Percentiles rank a stretch among this genome's conserved stretches.
Conservation (phyloP, 2,329 filamentous ascomycete species). For the Beauveria medogensis region DNA sequence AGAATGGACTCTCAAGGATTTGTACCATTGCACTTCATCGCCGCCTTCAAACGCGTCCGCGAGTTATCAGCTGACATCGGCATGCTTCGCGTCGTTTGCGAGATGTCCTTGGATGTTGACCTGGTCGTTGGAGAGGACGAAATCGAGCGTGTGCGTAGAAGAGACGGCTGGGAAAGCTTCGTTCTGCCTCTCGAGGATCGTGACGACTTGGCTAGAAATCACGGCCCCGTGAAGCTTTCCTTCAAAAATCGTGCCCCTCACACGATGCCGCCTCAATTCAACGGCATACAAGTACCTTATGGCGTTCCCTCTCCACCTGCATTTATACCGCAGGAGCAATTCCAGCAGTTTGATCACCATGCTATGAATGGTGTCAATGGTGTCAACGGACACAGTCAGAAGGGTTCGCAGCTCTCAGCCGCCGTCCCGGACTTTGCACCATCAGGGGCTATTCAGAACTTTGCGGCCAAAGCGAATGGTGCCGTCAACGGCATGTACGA, state of each 20-base stretch:
- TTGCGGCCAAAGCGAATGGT: not conserved
- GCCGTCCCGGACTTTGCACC: constrained; percentile 34
- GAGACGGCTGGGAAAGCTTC: constrained; percentile 72
- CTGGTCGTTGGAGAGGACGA: constrained; percentile 68
- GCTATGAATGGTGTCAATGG: constrained; percentile 31
- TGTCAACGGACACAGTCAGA: constrained; percentile 21
- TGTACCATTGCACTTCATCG: constrained; percentile 70
- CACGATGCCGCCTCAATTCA: constrained; percentile 23
- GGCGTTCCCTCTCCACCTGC: constrained; percentile 21
- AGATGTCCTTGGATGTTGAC: constrained; percentile 65
- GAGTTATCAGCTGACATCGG: constrained; percentile 51
- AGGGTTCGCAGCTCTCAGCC: constrained; percentile 28
- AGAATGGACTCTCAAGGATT: constrained; percentile 96
- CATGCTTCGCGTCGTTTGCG: constrained; percentile 66
- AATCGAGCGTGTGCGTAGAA: constrained; percentile 67
- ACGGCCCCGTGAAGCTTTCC: constrained; percentile 46
- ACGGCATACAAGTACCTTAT: constrained; percentile 25
- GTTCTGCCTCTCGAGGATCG: constrained; percentile 65
- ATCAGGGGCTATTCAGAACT: constrained; percentile 17
- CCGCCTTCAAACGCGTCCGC: constrained; percentile 69
- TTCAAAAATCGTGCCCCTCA: constrained; percentile 27
- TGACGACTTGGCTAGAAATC: constrained; percentile 63
- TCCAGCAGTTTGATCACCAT: constrained; percentile 27
- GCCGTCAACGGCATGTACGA: constrained; percentile 18
- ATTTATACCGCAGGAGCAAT: constrained; percentile 22